Percentiles rank a stretch among this genome's conserved stretches.
These are phyloP conservation scores for Thermochaetoides thermophila DNA, from an alignment of 495 filamentous ascomycete species.

Conservation along the genomic window DNA sequence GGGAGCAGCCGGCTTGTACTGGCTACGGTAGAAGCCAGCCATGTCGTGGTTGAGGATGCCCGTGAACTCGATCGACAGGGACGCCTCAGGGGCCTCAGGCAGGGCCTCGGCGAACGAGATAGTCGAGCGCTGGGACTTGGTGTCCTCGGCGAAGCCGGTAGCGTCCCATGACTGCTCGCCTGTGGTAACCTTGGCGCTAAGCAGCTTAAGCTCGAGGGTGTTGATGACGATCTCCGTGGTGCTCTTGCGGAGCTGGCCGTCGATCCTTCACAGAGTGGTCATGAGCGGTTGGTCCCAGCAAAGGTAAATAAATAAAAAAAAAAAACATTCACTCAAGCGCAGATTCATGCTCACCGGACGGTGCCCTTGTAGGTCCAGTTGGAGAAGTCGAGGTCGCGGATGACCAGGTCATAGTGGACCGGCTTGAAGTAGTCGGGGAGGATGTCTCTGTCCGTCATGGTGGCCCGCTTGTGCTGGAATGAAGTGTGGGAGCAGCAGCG, in stretches of 20 bases:
- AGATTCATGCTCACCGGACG: slow-evolving; percentile 38
- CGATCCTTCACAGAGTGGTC: slow-evolving; percentile 24
- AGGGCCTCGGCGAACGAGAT: slow-evolving; percentile 57
- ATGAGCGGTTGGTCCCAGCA: neutral
- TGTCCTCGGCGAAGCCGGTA: slow-evolving; percentile 59
- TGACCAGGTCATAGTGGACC: slow-evolving; percentile 66
- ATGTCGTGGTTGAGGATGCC: slow-evolving; percentile 88
- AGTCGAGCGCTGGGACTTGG: slow-evolving; percentile 60
- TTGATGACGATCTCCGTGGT: slow-evolving; percentile 66
- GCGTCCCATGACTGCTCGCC: slow-evolving; percentile 40
- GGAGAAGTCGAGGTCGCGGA: slow-evolving; percentile 63
- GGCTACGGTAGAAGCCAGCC: slow-evolving; percentile 91
- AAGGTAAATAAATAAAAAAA: too few species aligned
- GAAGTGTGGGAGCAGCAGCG: slow-evolving; percentile 11
- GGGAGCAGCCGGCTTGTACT: slow-evolving; percentile 68
- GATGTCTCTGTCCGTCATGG: slow-evolving; percentile 38
- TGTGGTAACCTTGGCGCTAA: slow-evolving; percentile 33
- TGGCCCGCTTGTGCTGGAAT: slow-evolving; percentile 10
- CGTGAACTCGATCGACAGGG: slow-evolving; percentile 60
- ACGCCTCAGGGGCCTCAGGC: slow-evolving; percentile 41
- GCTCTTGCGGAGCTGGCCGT: slow-evolving; percentile 42
- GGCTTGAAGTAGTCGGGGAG: slow-evolving; percentile 58
- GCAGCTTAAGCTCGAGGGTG: slow-evolving; percentile 46
- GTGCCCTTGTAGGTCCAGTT: slow-evolving; percentile 72
- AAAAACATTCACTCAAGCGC: too few species aligned